Evolutionary conservation across 805 yeast species (phyloP).

Genomic region (Lipomyces orientalis): DNA sequence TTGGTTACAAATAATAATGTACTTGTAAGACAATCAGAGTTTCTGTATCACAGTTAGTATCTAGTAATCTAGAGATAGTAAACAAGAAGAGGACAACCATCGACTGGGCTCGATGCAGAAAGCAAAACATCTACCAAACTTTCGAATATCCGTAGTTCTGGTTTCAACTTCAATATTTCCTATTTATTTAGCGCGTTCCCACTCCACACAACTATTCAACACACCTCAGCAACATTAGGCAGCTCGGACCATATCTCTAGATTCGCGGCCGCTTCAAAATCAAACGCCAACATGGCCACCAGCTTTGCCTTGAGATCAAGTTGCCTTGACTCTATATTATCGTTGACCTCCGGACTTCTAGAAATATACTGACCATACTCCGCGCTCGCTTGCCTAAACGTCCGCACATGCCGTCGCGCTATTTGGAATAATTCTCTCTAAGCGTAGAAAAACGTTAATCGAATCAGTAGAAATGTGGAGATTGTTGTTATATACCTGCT

Average conservation of each 20-base stretch:
- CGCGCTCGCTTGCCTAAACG: constrained; percentile 3
- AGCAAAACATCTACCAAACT: constrained; percentile 27
- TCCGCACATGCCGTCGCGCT: constrained; percentile 11
- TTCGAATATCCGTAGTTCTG: constrained; percentile 16
- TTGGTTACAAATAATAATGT: not conserved
- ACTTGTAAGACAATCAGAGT: constrained; percentile 20
- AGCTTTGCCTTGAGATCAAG: constrained; percentile 7
- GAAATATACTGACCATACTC: constrained; percentile 6
- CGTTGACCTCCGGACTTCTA: not conserved
- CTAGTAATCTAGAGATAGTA: not conserved
- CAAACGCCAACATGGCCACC: constrained; percentile 20
- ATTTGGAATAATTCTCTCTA: constrained; percentile 9
- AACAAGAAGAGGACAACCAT: constrained; percentile 7
- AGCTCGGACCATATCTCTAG: constrained; percentile 23
- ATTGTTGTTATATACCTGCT: constrained; percentile 14
- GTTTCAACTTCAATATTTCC: constrained; percentile 6
- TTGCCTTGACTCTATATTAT: not conserved
- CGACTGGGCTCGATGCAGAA: constrained; percentile 18
- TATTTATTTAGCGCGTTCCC: not conserved
- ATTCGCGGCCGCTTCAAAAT: constrained; percentile 29
- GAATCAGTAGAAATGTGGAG: not conserved
- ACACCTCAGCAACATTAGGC: constrained; percentile 9
- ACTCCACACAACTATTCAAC: not conserved
- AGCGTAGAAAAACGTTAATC: not conserved
- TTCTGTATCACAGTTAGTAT: constrained; percentile 17